Evolutionary conservation across 345 rosid genomes (phyloP).

Genomic region (Arabidopsis thaliana): DNA sequence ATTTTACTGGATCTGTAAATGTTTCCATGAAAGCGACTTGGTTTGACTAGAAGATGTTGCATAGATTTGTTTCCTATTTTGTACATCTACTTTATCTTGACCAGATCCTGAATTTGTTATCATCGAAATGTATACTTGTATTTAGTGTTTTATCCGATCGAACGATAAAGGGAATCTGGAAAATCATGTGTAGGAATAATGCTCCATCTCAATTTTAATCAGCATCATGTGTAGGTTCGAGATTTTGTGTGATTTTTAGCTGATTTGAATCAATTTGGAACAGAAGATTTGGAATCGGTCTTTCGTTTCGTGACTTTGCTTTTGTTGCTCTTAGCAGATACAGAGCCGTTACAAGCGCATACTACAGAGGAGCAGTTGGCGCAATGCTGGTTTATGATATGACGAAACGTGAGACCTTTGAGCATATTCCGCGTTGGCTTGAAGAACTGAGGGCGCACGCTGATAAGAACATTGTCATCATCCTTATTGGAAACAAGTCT

Average conservation of each 20-base stretch:
- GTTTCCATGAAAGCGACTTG: constrained; percentile 17
- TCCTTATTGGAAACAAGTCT: constrained; percentile 72
- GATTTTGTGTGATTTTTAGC: background rate
- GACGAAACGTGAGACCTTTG: constrained; percentile 73
- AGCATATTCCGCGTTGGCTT: constrained; percentile 85
- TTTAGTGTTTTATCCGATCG: constrained; percentile 2
- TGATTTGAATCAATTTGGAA: background rate
- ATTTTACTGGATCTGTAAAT: constrained; percentile 24
- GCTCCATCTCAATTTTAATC: background rate
- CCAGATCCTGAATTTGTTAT: background rate
- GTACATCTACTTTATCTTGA: background rate
- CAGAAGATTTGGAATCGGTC: background rate
- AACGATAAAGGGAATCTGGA: background rate
- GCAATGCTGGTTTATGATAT: constrained; percentile 86
- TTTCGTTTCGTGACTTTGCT: constrained; percentile 9
- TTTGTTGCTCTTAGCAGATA: constrained; percentile 50
- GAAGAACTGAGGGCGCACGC: constrained; percentile 82
- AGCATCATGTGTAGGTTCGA: constrained; percentile 6
- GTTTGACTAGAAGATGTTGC: constrained; percentile 27
- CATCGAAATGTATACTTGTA: background rate
- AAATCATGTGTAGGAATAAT: background rate
- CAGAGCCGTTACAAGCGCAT: constrained; percentile 88
- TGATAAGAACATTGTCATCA: constrained; percentile 81
- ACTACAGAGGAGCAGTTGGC: constrained; percentile 90
- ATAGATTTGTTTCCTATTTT: background rate